Evolutionary conservation across 148 eudicot species (phyloP), one percentile per base, ranked within the genome.

Genomic region (Vaccinium myrtillus): DNA sequence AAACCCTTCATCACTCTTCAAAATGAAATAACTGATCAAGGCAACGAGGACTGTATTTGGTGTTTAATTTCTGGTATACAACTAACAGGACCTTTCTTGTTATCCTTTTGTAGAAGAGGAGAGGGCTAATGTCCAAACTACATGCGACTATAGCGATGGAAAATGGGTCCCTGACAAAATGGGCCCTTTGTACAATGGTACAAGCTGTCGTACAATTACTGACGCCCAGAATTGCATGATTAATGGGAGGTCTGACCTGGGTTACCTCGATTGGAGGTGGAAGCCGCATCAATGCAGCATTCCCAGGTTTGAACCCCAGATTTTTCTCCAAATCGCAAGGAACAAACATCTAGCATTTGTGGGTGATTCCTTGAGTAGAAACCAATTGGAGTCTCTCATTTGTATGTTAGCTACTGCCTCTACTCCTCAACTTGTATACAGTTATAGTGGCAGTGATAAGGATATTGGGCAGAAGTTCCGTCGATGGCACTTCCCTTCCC

Each of bases 311-410:
- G 92, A 91, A 23, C 99, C 99, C 74, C 65, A 70, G 59, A 78
- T 74, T n/a, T 97, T 97, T 84, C 88, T 97, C 63, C 82, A 85
- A 53, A 87, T 93, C 54, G 70, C 91, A 25, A 78, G 83, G 61
- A 90, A 89, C 78, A 95, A 91, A 81, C 95, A 94, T 87, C 78
- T 97, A 65, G 99, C 99, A 14, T 97, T 97, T 91, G 96, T 97
- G 39, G 99, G 99, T 51, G 99, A 97, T 81, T 95, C 99, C 53
- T 88, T 97, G 88, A 98, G 98, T 53, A 91, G 99, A 79, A 97
- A 97, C 86, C 99, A 97, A 79, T 77, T 97, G 50, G 99, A 97
- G 78, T 97, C 99, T 3, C 86, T 97, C 19, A 84, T 97, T 21
- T 97, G 99, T 84, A 82, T 94, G 98, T 74, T 95, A 49, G 77